These are phyloP conservation scores for Xylariomycetidae sp. DNA, from an alignment of 2,329 filamentous ascomycete species.

Conservation along the genomic window DNA sequence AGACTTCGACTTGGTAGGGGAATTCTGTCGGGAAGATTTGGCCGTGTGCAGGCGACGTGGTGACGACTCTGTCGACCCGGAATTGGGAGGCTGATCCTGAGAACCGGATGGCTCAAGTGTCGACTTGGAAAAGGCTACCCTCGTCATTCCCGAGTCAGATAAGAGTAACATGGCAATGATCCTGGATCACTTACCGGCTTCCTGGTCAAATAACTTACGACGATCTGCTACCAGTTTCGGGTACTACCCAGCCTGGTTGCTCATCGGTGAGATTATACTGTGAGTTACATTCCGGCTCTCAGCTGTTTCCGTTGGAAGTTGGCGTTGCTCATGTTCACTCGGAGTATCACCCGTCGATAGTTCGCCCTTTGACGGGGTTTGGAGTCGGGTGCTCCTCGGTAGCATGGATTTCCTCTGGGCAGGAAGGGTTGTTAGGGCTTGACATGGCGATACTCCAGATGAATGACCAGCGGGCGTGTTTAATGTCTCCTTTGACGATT, in stretches of 20 bases:
- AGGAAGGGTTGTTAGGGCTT: slow-evolving; percentile 5
- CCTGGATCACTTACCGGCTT: slow-evolving; percentile 18
- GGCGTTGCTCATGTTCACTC: not conserved
- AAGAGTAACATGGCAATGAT: slow-evolving; percentile 5
- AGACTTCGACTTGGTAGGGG: slow-evolving; percentile 7
- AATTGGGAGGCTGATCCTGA: too few relatives aligned
- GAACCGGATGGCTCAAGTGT: too few relatives aligned
- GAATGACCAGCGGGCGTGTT: slow-evolving; percentile 3
- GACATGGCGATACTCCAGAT: slow-evolving; percentile 10
- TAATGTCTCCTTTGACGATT: slow-evolving; percentile 4
- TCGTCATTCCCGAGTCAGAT: too few relatives aligned
- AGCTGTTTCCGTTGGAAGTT: not conserved
- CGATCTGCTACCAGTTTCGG: slow-evolving; percentile 24
- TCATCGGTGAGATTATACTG: slow-evolving; percentile 9
- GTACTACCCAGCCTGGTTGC: slow-evolving; percentile 20
- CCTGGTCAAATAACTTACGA: slow-evolving; percentile 27
- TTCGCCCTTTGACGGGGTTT: not conserved
- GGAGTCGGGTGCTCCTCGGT: slow-evolving; percentile 8
- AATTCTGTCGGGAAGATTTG: slow-evolving; percentile 6
- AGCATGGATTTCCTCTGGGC: slow-evolving; percentile 7
- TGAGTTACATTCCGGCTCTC: slow-evolving; percentile 1
- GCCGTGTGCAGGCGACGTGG: slow-evolving; percentile 6
- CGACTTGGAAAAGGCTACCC: slow-evolving; percentile 8
- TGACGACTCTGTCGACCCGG: slow-evolving; percentile 5
- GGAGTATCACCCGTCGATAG: not conserved